Base-by-base conservation (phyloP, 2,329 filamentous ascomycete genomes). In the Coccinonectria pachysandricola region DNA sequence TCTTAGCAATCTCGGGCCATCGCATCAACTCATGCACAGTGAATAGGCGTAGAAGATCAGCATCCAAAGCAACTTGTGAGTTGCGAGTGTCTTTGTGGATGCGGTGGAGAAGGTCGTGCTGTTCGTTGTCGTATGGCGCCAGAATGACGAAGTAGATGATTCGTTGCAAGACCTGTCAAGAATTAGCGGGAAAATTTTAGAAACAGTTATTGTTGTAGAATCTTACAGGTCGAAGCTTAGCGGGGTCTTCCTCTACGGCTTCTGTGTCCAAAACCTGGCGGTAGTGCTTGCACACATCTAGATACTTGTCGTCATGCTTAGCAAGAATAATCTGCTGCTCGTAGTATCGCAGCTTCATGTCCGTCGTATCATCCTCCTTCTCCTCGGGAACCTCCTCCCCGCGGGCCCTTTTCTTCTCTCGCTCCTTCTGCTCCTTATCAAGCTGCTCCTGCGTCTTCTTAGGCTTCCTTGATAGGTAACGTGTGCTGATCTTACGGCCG, bases 81-180 rank as follows among this genome's bases (percentile, higher is more conserved):
- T 87, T 87, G 38, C 91, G 82, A 6, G 79, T 62, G 56, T 98
- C 91, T 54, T 78, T 74, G 54, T 86, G 75, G 44, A 98, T 81
- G 48, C 91, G 83, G 62, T 98, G 87, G 35, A 98, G 77, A 29
- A 98, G 79, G 45, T 98, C 91, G 44, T 88, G 91, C 56, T 98
- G 91, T 57, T 98, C 91, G 58, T 98, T 98, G 64, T 98, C 88
- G 59, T 96, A 86, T 6, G 91, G 87, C 6, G 91, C 83, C 26
- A 98, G 80, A 41, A 96, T 91, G 54, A 94, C 77, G 58, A 93
- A 98, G 70, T 93, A 96, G 59, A 96, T 87, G 53, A 96, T 86
- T 49, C 91, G 77, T 63, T 94, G 86, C 21, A 98, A 72, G 11
- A 86, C 75, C 85, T 92, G 11, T 22, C 2, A 9, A 12, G 7